Evolutionary conservation across 2,329 filamentous ascomycete genomes (phyloP), one percentile per base, ranked within the genome.

Genomic region (Leptographium radiaticola): DNA sequence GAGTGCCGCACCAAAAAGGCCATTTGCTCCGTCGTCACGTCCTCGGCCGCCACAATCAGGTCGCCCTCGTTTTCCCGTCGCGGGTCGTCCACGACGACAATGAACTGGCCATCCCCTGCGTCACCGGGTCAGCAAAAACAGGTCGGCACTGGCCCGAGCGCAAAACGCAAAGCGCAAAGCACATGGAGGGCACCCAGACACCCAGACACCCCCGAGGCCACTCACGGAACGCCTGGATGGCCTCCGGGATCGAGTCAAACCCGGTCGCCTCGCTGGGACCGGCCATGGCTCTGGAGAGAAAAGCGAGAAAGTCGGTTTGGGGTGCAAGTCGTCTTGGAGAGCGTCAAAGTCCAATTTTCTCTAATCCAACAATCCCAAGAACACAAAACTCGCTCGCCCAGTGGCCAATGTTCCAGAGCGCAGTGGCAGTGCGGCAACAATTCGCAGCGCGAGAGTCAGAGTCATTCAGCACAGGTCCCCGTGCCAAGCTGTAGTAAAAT

Each of bases 1-100:
- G 87, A 86, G 75, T 95, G 82, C 64, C 89, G 88, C 68, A 98
- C 81, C 79, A 98, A 84, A 75, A 96, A 98, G 63, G 89, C 88
- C 83, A 95, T 94, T 71, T 97, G 91, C 60, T 87, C 79, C 30
- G 89, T 77, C 10, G 91, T 95, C 59, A 96, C 73, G 63, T 86
- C 79, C 61, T 89, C 75, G 58, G 89, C 91, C 60, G 93, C 88
- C 65, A 97, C 94, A 70, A 97, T 96, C 49, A 98, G 81, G 72
- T 98, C 93, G 69, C 90, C 93, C 77, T 98, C 93, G 69, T 98
- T 98, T 70, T 98, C 93, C 69, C 93, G 90, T 58, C 84, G 81
- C 59, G 89, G 83, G 61, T 88, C 87, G 74, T 98, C 93, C 64
- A 98, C 87, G 40, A 96, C 91, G 58, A 98, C 83, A 67, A 98